Conservation (phyloP, 352 stramenopile species). For the Globisporangium radiosum region DNA sequence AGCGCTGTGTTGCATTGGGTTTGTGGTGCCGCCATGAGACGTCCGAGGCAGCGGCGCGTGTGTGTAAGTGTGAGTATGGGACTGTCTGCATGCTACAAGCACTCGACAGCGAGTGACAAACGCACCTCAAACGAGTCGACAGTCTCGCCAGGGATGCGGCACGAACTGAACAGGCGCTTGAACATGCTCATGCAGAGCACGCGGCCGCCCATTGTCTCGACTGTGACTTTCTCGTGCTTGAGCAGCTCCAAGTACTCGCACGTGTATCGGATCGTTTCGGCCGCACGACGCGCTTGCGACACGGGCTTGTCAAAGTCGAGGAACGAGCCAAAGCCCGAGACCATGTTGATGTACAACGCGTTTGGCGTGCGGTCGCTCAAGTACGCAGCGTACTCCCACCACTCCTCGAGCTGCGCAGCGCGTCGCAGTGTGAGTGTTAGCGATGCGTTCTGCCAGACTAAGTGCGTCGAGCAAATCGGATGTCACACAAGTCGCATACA, state of each 20-base stretch:
- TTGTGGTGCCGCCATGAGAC: too few relatives aligned
- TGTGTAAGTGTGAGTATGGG: too few relatives aligned
- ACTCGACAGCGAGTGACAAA: neutral
- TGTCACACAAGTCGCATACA: neutral
- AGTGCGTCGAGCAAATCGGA: too few relatives aligned
- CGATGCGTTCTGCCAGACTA: neutral
- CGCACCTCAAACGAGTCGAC: conserved; percentile 41
- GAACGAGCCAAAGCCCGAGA: conserved; percentile 93
- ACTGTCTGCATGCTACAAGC: too few relatives aligned
- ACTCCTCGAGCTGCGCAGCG: conserved; percentile 61
- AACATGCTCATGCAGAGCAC: conserved; percentile 90
- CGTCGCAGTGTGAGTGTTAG: neutral
- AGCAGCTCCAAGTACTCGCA: conserved; percentile 87
- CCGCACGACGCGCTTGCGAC: conserved; percentile 44
- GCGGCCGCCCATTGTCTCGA: conserved; percentile 85
- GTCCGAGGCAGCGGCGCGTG: too few relatives aligned
- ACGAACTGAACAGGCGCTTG: conserved; percentile 85
- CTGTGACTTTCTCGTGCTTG: conserved; percentile 65
- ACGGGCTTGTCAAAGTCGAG: conserved; percentile 77
- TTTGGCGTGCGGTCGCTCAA: conserved; percentile 73
- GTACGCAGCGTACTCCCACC: conserved; percentile 91
- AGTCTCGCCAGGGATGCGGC: conserved; percentile 69
- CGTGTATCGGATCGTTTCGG: conserved; percentile 61
- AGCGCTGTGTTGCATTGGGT: conserved; percentile 13
- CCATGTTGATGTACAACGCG: conserved; percentile 91